Base-by-base conservation (phyloP, 1,284 basidiomycete genomes). In the Takashimella tepidaria region DNA sequence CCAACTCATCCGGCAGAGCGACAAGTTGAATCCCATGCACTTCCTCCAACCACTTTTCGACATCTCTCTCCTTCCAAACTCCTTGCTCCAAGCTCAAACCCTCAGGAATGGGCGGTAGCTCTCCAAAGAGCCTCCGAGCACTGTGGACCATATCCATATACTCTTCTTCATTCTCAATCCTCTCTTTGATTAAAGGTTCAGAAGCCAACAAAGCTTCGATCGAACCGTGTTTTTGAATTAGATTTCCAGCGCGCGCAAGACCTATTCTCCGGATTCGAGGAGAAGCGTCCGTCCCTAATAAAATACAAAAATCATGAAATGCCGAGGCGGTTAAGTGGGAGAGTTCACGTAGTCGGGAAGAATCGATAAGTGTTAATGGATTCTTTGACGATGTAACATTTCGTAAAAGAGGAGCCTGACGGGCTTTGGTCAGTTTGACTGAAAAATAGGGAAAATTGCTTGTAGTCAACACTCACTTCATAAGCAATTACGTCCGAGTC, bases 261-360 rank as follows among this genome's bases (percentile, higher is more conserved):
- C 91, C 91, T 3, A 93, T 76, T 50, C 85, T 84, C 54, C 82
- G 84, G 59, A 95, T 87, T 1, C 90, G 83, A 44, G 84, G 82
- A 0, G 87, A 85, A 61, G 93, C 92, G 72, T 95, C 91, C 0
- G 91, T 95, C 4, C 91, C 91, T 12, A 91, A 80, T 2, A 95
- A 79, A 43, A 95, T 80, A 1, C 83, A 84, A 69, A 92, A 90
- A 74, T 93, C 92, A 63, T 92, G 73, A 70, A 83, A 92, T 0
- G 77, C 65, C 3, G 77, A 78, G 51, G 81, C 74, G 26, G 93
- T 57, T 1, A 26, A 20, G 37, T 55, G 10, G 2, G 90, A 80
- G 5, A 76, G 76, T 0, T 66, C 57, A n/a, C 84, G 83, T n/a
- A 92, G 76, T 2, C 81, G 79, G 2, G 78, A 59, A 5, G 85